These are phyloP conservation scores for Phytophthora pini DNA, from an alignment of 352 stramenopile genomes.

Conservation along the genomic window DNA sequence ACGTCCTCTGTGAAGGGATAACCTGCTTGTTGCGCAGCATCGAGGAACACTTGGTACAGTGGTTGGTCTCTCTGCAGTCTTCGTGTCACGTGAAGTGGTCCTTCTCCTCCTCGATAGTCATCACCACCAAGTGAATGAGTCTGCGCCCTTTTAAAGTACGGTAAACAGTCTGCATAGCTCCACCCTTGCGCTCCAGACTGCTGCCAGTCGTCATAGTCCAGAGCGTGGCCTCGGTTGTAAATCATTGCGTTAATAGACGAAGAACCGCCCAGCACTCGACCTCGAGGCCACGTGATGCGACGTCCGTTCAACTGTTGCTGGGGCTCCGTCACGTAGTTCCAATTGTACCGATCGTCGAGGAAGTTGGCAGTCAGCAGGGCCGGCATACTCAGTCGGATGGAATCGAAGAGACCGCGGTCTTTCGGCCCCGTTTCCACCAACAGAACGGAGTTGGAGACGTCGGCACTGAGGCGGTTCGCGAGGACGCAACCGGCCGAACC, in stretches of 20 bases:
- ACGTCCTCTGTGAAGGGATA: conserved; percentile 88
- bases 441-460: conserved; percentile 82
- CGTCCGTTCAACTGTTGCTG: conserved; percentile 79
- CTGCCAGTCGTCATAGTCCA: conserved; percentile 88
- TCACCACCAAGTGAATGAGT: conserved; percentile 69
- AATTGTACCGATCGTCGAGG: conserved; percentile 85
- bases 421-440: conserved; percentile 89
- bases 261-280: conserved; percentile 83
- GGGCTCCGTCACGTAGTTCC: conserved; percentile 82
- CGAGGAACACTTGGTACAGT: conserved; percentile 84
- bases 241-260: conserved; percentile 92
- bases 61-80: conserved; percentile 68
- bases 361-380: conserved; percentile 82
- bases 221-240: conserved; percentile 83
- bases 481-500: conserved; percentile 91
- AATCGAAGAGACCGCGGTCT: conserved; percentile 78
- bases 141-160: conserved; percentile 87
- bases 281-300: conserved; percentile 77
- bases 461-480: conserved; percentile 83
- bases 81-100: conserved; percentile 71
- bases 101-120: conserved; percentile 76
- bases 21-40: conserved; percentile 76
- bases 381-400: conserved; percentile 88
- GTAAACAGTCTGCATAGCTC: conserved; percentile 84
- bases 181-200: conserved; percentile 61